Percentiles rank a stretch among this genome's conserved stretches.
Conservation (phyloP, 2,329 filamentous ascomycete species). For the Arachnomyces sp. region DNA sequence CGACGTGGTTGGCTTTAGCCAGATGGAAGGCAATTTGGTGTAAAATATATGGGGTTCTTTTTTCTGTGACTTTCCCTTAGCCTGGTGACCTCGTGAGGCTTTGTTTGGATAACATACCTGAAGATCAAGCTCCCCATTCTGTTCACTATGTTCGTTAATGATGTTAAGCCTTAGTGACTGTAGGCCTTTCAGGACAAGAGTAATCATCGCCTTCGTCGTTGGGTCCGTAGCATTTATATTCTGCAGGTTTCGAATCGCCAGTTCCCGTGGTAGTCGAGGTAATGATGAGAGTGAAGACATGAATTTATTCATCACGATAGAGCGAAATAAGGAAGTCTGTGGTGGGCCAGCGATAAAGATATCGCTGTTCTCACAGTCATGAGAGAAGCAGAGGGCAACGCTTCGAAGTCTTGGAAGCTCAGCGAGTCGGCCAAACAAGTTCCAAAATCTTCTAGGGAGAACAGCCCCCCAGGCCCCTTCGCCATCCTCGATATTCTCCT, state of each 20-base stretch:
- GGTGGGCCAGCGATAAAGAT: not conserved
- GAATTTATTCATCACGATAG: not conserved
- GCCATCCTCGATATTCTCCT: not conserved
- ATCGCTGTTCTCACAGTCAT: not conserved
- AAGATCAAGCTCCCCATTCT: not conserved
- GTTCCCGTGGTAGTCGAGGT: not conserved
- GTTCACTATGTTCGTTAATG: not conserved
- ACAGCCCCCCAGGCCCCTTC: too few species aligned
- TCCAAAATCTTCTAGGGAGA: not conserved
- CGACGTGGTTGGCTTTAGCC: constrained; percentile 4
- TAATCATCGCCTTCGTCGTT: not conserved
- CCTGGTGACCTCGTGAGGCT: not conserved
- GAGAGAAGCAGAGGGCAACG: not conserved
- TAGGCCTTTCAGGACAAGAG: not conserved
- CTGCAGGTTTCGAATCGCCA: constrained; percentile 2
- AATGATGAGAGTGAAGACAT: constrained; percentile 1
- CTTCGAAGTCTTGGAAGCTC: constrained; percentile 1
- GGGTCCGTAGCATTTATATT: not conserved
- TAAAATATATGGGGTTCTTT: not conserved
- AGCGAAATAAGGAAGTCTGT: not conserved
- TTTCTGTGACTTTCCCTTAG: not conserved
- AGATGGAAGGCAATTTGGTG: constrained; percentile 1
- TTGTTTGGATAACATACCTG: not conserved
- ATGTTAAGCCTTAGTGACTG: constrained; percentile 1
- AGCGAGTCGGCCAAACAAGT: not conserved